Percentiles rank a stretch among this genome's conserved stretches.
Conservation (phyloP, 208 protist species). For the Leishmania major region DNA sequence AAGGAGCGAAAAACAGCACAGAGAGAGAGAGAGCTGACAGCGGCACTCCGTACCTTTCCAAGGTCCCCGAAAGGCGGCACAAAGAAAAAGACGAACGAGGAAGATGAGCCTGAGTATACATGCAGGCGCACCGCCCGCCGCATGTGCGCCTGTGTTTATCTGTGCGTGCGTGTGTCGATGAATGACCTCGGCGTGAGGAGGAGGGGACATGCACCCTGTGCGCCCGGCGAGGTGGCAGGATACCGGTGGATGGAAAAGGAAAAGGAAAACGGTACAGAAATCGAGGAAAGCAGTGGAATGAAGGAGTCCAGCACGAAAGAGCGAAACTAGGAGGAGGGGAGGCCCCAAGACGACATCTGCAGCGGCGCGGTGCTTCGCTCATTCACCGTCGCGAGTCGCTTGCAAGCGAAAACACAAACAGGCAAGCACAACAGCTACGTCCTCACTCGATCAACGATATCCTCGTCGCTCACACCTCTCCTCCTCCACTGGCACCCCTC, state of each 20-base stretch:
- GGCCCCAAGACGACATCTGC: neutral
- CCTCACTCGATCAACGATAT: neutral
- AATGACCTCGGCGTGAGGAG: neutral
- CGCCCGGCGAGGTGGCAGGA: neutral
- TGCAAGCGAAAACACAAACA: neutral
- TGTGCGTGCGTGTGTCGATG: neutral
- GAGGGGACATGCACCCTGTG: neutral
- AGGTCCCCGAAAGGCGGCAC: neutral
- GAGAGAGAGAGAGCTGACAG: neutral
- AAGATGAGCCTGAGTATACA: neutral
- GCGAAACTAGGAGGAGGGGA: neutral
- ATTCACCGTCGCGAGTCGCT: neutral
- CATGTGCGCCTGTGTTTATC: neutral
- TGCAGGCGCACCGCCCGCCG: neutral
- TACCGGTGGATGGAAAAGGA: neutral
- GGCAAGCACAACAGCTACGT: neutral
- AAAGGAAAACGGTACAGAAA: neutral
- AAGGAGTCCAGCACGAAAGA: neutral
- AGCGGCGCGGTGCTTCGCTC: neutral
- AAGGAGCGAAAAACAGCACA: neutral
- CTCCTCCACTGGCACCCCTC: neutral
- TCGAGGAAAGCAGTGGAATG: too few relatives aligned
- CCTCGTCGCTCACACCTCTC: neutral
- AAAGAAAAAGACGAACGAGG: neutral
- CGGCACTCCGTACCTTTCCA: neutral